phyloP scores from a whole-genome alignment of 1,284 basidiomycete species.

The Apiotrichum siamense region DNA sequence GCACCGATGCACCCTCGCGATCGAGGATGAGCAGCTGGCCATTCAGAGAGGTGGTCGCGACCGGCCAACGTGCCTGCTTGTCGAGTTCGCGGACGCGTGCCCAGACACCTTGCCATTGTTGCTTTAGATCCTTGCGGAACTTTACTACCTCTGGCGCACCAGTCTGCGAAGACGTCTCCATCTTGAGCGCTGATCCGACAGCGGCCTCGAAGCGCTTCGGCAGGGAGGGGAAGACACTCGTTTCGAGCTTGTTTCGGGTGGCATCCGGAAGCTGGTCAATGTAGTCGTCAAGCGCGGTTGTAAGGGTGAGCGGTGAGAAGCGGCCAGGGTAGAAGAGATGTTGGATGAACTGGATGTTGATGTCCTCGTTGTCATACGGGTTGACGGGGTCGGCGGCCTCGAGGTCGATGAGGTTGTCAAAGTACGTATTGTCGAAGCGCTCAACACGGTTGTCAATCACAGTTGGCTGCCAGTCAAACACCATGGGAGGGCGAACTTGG shows the following conservation, averaged over 20 bases:
- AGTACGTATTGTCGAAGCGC: slow-evolving; percentile 71
- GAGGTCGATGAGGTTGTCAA: slow-evolving; percentile 72
- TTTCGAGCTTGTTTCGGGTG: slow-evolving; percentile 16
- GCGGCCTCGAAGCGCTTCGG: slow-evolving; percentile 70
- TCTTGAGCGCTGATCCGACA: slow-evolving; percentile 74
- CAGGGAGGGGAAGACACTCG: slow-evolving; percentile 56
- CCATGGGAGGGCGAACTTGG: slow-evolving; percentile 13
- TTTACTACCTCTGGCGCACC: slow-evolving; percentile 69
- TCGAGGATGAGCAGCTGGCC: slow-evolving; percentile 58
- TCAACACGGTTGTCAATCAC: slow-evolving; percentile 50
- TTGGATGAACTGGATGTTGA: slow-evolving; percentile 66
- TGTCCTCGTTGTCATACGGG: slow-evolving; percentile 36
- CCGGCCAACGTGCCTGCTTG: slow-evolving; percentile 73
- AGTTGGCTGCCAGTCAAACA: slow-evolving; percentile 36
- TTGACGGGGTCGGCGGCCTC: slow-evolving; percentile 52
- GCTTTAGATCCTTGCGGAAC: slow-evolving; percentile 74
- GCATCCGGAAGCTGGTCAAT: slow-evolving; percentile 54
- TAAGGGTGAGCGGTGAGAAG: slow-evolving; percentile 74
- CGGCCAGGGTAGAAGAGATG: slow-evolving; percentile 78
- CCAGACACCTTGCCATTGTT: slow-evolving; percentile 89
- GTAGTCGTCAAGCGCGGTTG: slow-evolving; percentile 74
- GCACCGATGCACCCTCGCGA: slow-evolving; percentile 64
- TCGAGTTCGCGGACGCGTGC: slow-evolving; percentile 80
- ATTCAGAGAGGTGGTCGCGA: slow-evolving; percentile 42
- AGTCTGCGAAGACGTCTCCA: slow-evolving; percentile 67